These are phyloP conservation scores for Clonostachys chloroleuca DNA, from an alignment of 2,329 filamentous ascomycete species.

Conservation along the genomic window DNA sequence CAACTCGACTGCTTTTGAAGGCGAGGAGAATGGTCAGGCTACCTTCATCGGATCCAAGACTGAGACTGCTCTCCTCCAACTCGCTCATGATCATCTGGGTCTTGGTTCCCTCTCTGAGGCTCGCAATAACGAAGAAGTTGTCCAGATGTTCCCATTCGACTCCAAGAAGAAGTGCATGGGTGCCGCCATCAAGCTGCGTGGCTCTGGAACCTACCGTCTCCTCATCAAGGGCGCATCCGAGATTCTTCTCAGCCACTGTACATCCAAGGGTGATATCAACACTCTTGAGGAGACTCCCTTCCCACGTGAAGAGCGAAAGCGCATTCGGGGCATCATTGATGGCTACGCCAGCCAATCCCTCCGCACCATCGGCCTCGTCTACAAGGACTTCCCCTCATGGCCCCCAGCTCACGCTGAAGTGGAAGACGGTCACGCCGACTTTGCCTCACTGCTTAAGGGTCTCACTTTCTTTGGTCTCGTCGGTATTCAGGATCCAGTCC, in stretches of 20 bases:
- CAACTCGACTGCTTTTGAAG: conserved; percentile 56
- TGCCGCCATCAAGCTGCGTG: conserved; percentile 42
- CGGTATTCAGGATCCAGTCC: conserved; percentile 65
- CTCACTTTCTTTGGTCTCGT: conserved; percentile 42
- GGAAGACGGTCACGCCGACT: conserved; percentile 51
- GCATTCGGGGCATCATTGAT: conserved; percentile 49
- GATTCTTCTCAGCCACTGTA: conserved; percentile 43
- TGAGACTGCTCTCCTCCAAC: conserved; percentile 47
- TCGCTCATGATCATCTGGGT: conserved; percentile 44
- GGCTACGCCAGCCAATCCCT: conserved; percentile 62
- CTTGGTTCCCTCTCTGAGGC: conserved; percentile 39
- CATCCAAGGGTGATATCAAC: conserved; percentile 38
- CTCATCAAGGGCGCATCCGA: conserved; percentile 54
- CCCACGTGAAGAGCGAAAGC: conserved; percentile 40
- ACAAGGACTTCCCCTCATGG: conserved; percentile 68
- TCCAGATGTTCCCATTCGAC: conserved; percentile 50
- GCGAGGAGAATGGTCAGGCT: conserved; percentile 34
- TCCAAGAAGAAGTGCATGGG: conserved; percentile 53
- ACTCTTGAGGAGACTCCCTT: conserved; percentile 18
- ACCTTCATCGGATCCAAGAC: conserved; percentile 53
- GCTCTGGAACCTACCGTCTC: conserved; percentile 35
- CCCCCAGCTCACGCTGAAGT: conserved; percentile 60
- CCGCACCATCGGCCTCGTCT: conserved; percentile 69
- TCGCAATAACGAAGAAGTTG: conserved; percentile 37
- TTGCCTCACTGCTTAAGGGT: conserved; percentile 44